These are phyloP conservation scores for Cyberlindnera sargentensis DNA, from an alignment of 805 yeast genomes.

Conservation along the genomic window DNA sequence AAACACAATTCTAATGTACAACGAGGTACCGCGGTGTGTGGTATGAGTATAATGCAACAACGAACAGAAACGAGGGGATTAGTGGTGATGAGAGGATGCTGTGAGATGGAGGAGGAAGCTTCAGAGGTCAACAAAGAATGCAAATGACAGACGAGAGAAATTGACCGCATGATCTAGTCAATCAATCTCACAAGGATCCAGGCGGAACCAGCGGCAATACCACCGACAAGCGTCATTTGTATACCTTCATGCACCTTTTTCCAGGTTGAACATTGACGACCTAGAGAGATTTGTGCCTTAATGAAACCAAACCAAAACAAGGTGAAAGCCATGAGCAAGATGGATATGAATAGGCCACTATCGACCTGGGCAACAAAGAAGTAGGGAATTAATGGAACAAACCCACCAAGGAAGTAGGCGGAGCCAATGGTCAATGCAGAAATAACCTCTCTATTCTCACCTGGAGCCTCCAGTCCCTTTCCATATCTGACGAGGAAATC, in stretches of 20 bases:
- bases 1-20: too few species aligned
- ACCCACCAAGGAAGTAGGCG: conserved; percentile 87
- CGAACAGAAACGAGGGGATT: too few species aligned
- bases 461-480: conserved; percentile 92
- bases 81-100: too few species aligned
- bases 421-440: conserved; percentile 88
- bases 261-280: conserved; percentile 56
- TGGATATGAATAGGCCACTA: conserved; percentile 68
- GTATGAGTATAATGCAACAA: too few species aligned
- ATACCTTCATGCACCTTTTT: conserved; percentile 71
- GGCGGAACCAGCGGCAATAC: conserved; percentile 96
- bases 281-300: conserved; percentile 82
- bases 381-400: conserved; percentile 85
- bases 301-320: conserved; percentile 80
- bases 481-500: conserved; percentile 85
- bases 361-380: conserved; percentile 74
- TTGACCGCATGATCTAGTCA: conserved; percentile 30
- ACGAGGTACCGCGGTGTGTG: too few species aligned
- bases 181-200: conserved; percentile 83
- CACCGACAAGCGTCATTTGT: conserved; percentile 92
- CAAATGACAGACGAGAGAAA: background rate
- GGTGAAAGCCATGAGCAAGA: conserved; percentile 76
- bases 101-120: too few species aligned
- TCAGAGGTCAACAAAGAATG: too few species aligned
- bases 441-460: conserved; percentile 81